phyloP scores from a whole-genome alignment of 2,329 filamentous ascomycete genomes.

The Arthrobotrys sinensis region DNA sequence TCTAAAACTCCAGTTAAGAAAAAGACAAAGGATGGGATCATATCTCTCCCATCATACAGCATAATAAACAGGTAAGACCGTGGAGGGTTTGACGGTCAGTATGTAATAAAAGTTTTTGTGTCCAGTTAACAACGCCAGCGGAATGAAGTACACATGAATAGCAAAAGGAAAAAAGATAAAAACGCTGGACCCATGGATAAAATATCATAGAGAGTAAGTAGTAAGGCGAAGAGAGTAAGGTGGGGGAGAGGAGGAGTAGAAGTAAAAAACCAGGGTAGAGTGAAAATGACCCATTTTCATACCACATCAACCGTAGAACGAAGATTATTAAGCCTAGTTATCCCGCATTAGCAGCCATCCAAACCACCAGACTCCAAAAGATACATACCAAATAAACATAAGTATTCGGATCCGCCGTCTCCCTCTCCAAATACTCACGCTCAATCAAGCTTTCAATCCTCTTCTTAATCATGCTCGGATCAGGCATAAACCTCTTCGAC shows the following conservation, averaged over 20 bases:
- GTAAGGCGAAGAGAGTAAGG: neutral
- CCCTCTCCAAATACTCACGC: conserved; percentile 71
- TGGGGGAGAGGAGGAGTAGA: neutral
- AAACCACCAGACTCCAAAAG: neutral
- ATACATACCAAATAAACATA: conserved; percentile 69
- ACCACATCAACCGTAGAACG: neutral
- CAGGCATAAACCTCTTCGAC: conserved; percentile 70
- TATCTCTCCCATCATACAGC: too few species aligned
- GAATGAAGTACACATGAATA: neutral
- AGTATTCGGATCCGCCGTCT: conserved; percentile 68
- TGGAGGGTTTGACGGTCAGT: neutral
- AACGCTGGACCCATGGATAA: conserved; percentile 7
- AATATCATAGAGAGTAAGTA: neutral
- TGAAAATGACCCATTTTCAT: neutral
- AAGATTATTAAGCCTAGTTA: conserved; percentile 37
- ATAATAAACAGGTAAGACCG: neutral
- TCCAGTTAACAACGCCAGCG: conserved; percentile 11
- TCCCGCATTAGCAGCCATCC: conserved; percentile 8
- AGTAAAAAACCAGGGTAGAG: neutral
- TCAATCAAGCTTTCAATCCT: conserved; percentile 72
- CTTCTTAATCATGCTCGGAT: conserved; percentile 72
- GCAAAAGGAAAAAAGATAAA: neutral
- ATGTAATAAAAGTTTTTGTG: neutral
- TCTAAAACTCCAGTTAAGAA: conserved; percentile 12
- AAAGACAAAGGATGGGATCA: neutral